Evolutionary conservation across 495 filamentous ascomycete genomes (phyloP), one percentile per base, ranked within the genome.

Genomic region (Tuber borchii): DNA sequence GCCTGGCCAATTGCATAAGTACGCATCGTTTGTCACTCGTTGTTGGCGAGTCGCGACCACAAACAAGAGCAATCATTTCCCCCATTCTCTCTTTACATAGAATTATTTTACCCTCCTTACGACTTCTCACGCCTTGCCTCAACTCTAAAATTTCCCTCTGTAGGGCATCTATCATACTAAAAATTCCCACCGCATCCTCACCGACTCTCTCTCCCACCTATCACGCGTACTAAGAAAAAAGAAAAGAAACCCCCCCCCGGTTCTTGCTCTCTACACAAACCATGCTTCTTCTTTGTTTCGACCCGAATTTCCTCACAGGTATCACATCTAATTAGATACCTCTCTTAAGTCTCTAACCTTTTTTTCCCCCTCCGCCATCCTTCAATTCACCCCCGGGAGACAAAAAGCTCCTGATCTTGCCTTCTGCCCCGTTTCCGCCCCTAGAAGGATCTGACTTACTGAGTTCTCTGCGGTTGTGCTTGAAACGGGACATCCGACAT

Each of bases 91-190:
- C 56, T 65, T 65, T 7, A 17, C 56, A 65, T 31, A 65, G 56
- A 65, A 65, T 31, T 31, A 3, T 16, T 26, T 34, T 17, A 65
- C 56, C 14, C 56, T 65, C n/a, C 68, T 42, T 42, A 7, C 9
- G 8, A 56, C 79, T 73, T 68, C 42, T n/a, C 56, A 26, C 74
- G 43, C 70, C 17, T 69, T 79, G 0, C 42, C 70, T 73, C 40
- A 42, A n/a, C 45, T 5, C 34, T n/a, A 42, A 44, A 44, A 26
- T 44, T 31, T 31, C 61, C 43, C 43, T 42, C 43, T 16, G 69
- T 26, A 45, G 69, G 56, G 45, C 19, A 43, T 70, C 34, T 65
- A 34, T 48, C 12, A 51, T 61, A n/a, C 45, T 70, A 72, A 22
- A 40, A 72, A 26, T 39, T 79, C 48, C 22, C 48, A 39, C 70